These are phyloP conservation scores for Cystofilobasidium macerans DNA, from an alignment of 768 basidiomycete species.

Conservation along the genomic window DNA sequence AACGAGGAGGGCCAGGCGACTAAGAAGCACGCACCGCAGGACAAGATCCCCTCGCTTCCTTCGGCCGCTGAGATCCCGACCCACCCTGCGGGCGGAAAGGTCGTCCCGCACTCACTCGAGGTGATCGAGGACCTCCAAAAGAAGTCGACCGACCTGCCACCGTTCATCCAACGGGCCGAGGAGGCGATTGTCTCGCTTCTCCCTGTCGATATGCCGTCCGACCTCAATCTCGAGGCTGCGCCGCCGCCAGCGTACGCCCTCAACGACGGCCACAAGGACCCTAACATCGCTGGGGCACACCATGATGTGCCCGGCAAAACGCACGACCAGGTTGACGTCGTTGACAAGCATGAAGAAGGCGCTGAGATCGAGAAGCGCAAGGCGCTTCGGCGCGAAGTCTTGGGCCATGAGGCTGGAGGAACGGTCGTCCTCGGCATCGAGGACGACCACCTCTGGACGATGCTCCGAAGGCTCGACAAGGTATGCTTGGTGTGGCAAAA, in stretches of 20 bases:
- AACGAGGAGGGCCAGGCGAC: conserved; percentile 1
- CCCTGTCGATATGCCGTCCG: not conserved
- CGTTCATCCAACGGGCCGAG: not conserved
- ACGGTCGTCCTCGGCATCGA: conserved; percentile 39
- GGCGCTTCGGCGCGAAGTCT: conserved; percentile 37
- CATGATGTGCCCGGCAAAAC: conserved; percentile 1
- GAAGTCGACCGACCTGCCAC: not conserved
- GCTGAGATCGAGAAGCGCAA: conserved; percentile 40
- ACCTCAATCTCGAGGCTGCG: conserved; percentile 7
- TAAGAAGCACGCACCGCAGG: conserved; percentile 1
- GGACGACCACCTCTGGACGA: conserved; percentile 39
- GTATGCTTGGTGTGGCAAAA: conserved; percentile 28
- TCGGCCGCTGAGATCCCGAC: not conserved
- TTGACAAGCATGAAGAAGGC: not conserved
- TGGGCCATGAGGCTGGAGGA: conserved; percentile 34
- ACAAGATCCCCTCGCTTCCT: not conserved
- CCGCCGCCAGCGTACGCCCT: not conserved
- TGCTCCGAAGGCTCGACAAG: conserved; percentile 38
- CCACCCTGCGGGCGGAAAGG: not conserved
- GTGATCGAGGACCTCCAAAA: not conserved
- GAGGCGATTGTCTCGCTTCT: not conserved
- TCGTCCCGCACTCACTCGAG: not conserved
- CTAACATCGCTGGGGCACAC: not conserved
- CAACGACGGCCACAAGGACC: not conserved
- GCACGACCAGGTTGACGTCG: not conserved